A percentile compares a stretch with the other conserved stretches of the same genome.
Conservation (phyloP, 2,329 filamentous ascomycete species). For the Monosporascus sp. region DNA sequence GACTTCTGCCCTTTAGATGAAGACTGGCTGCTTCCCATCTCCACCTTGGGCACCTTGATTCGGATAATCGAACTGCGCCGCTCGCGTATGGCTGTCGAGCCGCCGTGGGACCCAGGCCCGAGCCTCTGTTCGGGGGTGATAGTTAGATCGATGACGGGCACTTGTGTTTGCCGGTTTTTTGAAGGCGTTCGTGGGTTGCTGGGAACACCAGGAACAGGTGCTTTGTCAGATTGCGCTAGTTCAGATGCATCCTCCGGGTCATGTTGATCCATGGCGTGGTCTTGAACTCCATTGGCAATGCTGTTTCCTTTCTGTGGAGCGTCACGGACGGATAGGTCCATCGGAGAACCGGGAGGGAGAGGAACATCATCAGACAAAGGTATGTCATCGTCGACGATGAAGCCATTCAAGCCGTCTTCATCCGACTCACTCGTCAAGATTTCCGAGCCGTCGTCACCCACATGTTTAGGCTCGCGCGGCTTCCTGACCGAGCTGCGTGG, state of each 20-base stretch:
- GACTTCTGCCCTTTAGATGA: neutral
- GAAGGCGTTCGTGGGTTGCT: neutral
- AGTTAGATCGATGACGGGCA: neutral
- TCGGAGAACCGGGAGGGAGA: neutral
- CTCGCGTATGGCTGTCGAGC: neutral
- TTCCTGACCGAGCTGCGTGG: conserved; percentile 15
- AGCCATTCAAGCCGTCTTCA: conserved; percentile 38
- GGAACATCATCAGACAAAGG: neutral
- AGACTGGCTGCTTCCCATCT: neutral
- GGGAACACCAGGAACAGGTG: neutral
- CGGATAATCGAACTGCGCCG: neutral
- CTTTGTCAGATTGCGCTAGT: neutral
- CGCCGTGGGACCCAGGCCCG: neutral
- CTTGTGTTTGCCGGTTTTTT: neutral
- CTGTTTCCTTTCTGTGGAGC: neutral
- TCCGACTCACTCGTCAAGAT: conserved; percentile 47
- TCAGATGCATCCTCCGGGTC: neutral
- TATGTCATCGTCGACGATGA: conserved; percentile 41
- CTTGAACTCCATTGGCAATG: neutral
- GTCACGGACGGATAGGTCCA: conserved; percentile 1
- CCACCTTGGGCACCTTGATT: neutral
- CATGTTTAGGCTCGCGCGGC: conserved; percentile 7
- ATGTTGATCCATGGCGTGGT: neutral
- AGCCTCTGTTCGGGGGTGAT: neutral
- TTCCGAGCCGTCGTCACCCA: conserved; percentile 40